Evolutionary conservation across 2,329 filamentous ascomycete genomes (phyloP), one percentile per base, ranked within the genome.

Genomic region (Cryphonectria nitschkei): DNA sequence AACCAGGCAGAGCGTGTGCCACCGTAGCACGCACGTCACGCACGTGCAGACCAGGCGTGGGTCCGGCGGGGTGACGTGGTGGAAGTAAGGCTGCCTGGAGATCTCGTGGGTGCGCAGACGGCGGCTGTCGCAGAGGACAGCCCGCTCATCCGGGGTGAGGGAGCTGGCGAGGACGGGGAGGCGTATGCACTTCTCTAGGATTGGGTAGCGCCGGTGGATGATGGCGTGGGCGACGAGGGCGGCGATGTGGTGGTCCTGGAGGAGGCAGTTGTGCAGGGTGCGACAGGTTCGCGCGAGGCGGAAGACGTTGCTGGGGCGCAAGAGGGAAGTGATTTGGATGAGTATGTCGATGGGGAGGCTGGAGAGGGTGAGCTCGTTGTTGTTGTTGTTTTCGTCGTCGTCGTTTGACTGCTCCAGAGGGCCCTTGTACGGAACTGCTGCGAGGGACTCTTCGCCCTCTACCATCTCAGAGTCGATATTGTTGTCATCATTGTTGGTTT

Each of bases 301-400:
- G 74, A 87, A 81, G 29, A 89, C 74, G 60, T 89, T 86, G 77
- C 83, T 85, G 0, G 88, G 86, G 0, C 74, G 79, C 11, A 88
- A 78, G 26, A 81, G 75, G n/a, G 77, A 75, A 1, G 89, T 72
- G 22, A 88, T 82, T 52, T 83, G 80, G 39, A 86, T 76, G 3
- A 88, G 71, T 1, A 89, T 78, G 76, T 89, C 88, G 22, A 83
- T 82, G 0, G 88, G 87, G 0, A 89, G 80, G 72, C 84, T 81
- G 32, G 84, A 74, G 14, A 88, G 77, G 41, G 80, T 78, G 26
- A 74, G 77, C 43, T 78, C 75, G 65, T 74, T 73, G 41, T 76
- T 76, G 37, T 74, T 75, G 5, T 75, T 76, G 70, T 79, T 81
- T 74, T 79, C 79, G 11, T 72, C 71, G 68, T 78, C 82, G 73